Evolutionary conservation across 768 basidiomycete species (phyloP).

Genomic region (Pleurotus pulmonarius): DNA sequence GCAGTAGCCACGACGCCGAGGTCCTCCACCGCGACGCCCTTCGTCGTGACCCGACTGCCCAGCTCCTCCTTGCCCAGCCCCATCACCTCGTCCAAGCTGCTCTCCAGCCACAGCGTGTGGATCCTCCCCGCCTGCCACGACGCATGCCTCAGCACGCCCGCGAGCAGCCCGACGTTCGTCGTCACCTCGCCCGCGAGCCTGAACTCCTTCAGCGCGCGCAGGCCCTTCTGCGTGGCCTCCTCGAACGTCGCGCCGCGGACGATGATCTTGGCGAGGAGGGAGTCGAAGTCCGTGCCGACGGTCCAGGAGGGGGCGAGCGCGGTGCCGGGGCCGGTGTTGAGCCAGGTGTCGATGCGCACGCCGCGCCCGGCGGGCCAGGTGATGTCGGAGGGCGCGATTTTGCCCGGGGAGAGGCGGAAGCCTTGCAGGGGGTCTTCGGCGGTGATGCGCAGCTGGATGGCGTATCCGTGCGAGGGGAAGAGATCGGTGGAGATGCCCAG

Average conservation of each 20-base stretch:
- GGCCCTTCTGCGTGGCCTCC: constrained; percentile 79
- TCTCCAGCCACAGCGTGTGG: constrained; percentile 36
- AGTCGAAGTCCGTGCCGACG: constrained; percentile 78
- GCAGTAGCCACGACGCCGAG: not conserved
- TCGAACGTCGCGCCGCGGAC: constrained; percentile 79
- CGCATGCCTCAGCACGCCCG: constrained; percentile 25
- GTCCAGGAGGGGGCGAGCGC: constrained; percentile 15
- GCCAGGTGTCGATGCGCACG: constrained; percentile 82
- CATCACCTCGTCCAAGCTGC: constrained; percentile 20
- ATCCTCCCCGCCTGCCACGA: constrained; percentile 26
- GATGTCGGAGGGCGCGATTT: constrained; percentile 71
- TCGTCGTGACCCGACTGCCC: not conserved
- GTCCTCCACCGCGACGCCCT: not conserved
- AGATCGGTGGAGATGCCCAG: constrained; percentile 68
- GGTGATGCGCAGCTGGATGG: constrained; percentile 86
- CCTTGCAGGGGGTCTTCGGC: constrained; percentile 77
- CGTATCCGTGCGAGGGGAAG: constrained; percentile 66
- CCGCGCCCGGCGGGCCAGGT: constrained; percentile 78
- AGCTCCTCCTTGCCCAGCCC: constrained; percentile 13
- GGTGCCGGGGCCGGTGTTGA: constrained; percentile 71
- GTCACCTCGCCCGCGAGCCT: constrained; percentile 55
- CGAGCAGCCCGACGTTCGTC: constrained; percentile 29
- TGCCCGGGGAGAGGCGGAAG: constrained; percentile 85
- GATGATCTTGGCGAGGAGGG: constrained; percentile 81
- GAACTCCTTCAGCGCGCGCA: constrained; percentile 79